Evolutionary conservation across 345 rosid species (phyloP).

Genomic region (Pistacia integerrima): DNA sequence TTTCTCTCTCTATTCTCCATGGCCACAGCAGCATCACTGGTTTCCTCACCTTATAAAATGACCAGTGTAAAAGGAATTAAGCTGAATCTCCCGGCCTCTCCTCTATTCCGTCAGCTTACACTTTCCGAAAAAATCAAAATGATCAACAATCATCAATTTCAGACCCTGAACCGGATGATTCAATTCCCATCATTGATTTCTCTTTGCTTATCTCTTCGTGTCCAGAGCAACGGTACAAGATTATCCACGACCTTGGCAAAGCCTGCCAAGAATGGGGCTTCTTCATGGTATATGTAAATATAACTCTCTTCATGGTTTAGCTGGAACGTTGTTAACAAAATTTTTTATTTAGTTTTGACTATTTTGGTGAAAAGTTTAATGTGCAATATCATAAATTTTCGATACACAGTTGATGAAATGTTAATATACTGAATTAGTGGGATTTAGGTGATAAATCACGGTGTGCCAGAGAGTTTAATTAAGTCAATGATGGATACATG

Average conservation of each 20-base stretch:
- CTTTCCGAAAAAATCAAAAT: constrained; percentile 7
- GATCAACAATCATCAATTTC: constrained; percentile 7
- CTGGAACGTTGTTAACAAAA: background rate
- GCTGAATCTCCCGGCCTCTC: constrained; percentile 40
- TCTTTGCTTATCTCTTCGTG: constrained; percentile 38
- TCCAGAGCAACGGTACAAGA: constrained; percentile 34
- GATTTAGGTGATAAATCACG: constrained; percentile 54
- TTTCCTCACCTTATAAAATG: background rate
- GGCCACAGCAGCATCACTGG: too few species aligned
- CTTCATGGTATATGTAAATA: constrained; percentile 43
- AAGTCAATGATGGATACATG: constrained; percentile 33
- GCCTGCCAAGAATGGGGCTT: constrained; percentile 70
- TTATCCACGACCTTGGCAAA: constrained; percentile 38
- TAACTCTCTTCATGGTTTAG: background rate
- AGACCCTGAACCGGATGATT: constrained; percentile 17
- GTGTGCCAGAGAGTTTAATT: constrained; percentile 41
- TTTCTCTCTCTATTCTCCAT: too few species aligned
- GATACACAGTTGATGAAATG: too few species aligned
- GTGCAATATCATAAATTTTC: too few species aligned
- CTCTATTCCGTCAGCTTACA: constrained; percentile 28
- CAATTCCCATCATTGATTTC: constrained; percentile 54
- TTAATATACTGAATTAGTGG: background rate
- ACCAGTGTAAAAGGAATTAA: constrained; percentile 24
- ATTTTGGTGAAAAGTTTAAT: too few species aligned
- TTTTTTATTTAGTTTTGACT: background rate